phyloP scores from a whole-genome alignment of 2,329 filamentous ascomycete genomes.

The Fusarium guadeloupense region DNA sequence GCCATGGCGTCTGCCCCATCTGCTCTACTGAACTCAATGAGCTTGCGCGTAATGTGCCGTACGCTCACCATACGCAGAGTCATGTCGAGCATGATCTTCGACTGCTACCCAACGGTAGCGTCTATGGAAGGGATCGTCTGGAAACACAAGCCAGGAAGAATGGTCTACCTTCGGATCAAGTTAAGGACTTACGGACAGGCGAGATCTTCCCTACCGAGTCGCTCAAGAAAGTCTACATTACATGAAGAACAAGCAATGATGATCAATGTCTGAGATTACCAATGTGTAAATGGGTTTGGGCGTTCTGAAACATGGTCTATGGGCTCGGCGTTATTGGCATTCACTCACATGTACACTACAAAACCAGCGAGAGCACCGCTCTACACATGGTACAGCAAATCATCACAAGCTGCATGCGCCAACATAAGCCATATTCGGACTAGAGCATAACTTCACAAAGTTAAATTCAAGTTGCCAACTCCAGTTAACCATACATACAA shows the following conservation, averaged over 20 bases:
- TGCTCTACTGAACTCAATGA: constrained; percentile 96
- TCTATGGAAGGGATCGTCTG: constrained; percentile 81
- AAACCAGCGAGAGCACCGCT: background rate
- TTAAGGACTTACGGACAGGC: constrained; percentile 83
- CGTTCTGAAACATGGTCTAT: background rate
- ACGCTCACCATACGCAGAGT: constrained; percentile 94
- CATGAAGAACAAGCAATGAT: constrained; percentile 58
- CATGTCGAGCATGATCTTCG: constrained; percentile 89
- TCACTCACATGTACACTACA: constrained; percentile 5
- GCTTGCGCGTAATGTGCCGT: constrained; percentile 86
- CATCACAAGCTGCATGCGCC: background rate
- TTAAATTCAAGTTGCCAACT: constrained; percentile 34
- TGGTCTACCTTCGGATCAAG: constrained; percentile 69
- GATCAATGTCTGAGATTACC: background rate
- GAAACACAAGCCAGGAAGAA: constrained; percentile 82
- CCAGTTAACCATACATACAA: constrained; percentile 40
- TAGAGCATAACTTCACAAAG: constrained; percentile 5
- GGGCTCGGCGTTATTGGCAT: background rate
- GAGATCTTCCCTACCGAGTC: constrained; percentile 69
- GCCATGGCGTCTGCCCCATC: constrained; percentile 88
- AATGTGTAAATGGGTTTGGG: background rate
- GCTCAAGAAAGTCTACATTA: constrained; percentile 91
- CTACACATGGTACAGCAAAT: background rate
- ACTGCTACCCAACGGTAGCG: constrained; percentile 84
- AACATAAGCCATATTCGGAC: background rate